Evolutionary conservation across 257 asterid species (phyloP), one percentile per base, ranked within the genome.

Genomic region (Capsicum rhomboideum): DNA sequence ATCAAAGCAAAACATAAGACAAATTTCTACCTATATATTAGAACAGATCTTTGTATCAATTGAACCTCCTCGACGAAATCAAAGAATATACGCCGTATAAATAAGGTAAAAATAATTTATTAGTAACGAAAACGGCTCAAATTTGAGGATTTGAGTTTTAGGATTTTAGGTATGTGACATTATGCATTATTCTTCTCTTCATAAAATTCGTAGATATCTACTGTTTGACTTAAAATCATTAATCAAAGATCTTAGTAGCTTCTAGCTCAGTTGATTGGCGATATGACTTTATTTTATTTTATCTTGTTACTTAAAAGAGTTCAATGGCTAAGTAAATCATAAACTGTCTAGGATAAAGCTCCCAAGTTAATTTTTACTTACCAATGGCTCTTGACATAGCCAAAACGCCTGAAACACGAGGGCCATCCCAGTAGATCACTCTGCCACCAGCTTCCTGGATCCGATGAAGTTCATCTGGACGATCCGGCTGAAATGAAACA

Each of bases 371-470:
- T 61, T 46, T 2, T 4, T 17, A 31, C 78, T 71, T 85, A 91
- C 97, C 97, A 55, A 94, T 94, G 40, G 98, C 97, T 87, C 98
- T 92, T 40, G 97, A 94, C 98, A 93, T 94, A 82, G 97, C 97
- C 1, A 94, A 94, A 29, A 93, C 92, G 14, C 97, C 98, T 5
- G 90, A 91, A 31, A 94, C 98, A 0, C 98, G 93, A 14, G 97
- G 91, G 16, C 97, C 97, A 58, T 91, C 95, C 98, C 97, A 93
- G 23, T 86, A 91, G 17, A 94, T 90, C 0, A 94, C 97, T 4
- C 94, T 90, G 23, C 98, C 98, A 2, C 97, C 98, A 2, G 94
- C 94, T 3, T 91, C 92, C 34, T 92, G 88, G 56, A 94, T 94
- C 89, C 97, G 92, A 61, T 53, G 82, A 12, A 92, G 86, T 85